A percentile compares a stretch with the other conserved stretches of the same genome.
Conservation (phyloP, 2,329 filamentous ascomycete genomes). For the Diaporthe amygdali region DNA sequence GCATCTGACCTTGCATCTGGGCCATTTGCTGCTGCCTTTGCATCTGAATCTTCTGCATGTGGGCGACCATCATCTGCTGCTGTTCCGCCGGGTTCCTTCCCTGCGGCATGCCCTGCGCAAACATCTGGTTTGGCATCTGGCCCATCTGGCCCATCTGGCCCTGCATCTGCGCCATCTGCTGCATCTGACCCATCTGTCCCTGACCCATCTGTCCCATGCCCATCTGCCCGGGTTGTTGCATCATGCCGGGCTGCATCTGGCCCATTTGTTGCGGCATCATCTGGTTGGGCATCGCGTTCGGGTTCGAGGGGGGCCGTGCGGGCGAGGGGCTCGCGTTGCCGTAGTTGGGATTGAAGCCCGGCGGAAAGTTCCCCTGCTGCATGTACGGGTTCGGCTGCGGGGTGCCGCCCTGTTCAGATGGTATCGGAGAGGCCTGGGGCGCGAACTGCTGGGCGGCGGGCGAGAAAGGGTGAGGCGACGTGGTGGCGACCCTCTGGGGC, state of each 20-base stretch:
- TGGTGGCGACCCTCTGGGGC: constrained; percentile 84
- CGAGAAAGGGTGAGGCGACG: constrained; percentile 90
- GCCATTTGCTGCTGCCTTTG: too few species aligned
- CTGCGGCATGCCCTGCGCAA: constrained; percentile 42
- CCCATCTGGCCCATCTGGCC: constrained; percentile 49
- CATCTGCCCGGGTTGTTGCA: constrained; percentile 32
- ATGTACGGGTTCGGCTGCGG: constrained; percentile 73
- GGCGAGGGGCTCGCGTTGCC: constrained; percentile 59
- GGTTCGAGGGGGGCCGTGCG: constrained; percentile 59
- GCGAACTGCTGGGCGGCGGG: constrained; percentile 72
- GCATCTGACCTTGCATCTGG: constrained; percentile 42
- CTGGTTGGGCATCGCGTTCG: constrained; percentile 53
- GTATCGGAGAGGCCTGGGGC: constrained; percentile 75
- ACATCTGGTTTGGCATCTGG: constrained; percentile 40
- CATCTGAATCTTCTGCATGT: constrained; percentile 73
- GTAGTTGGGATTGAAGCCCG: constrained; percentile 64
- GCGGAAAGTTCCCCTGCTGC: constrained; percentile 53
- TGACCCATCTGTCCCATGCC: constrained; percentile 38
- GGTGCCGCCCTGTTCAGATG: constrained; percentile 76
- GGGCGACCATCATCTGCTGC: constrained; percentile 75
- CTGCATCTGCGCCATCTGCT: constrained; percentile 44
- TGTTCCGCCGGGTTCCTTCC: constrained; percentile 68
- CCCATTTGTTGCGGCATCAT: constrained; percentile 61
- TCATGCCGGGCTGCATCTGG: constrained; percentile 45
- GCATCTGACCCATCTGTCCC: constrained; percentile 39